A percentile compares a stretch with the other conserved stretches of the same genome.
phyloP scores from a whole-genome alignment of 768 basidiomycete species.

The Rhodotorula taiwanensis region DNA sequence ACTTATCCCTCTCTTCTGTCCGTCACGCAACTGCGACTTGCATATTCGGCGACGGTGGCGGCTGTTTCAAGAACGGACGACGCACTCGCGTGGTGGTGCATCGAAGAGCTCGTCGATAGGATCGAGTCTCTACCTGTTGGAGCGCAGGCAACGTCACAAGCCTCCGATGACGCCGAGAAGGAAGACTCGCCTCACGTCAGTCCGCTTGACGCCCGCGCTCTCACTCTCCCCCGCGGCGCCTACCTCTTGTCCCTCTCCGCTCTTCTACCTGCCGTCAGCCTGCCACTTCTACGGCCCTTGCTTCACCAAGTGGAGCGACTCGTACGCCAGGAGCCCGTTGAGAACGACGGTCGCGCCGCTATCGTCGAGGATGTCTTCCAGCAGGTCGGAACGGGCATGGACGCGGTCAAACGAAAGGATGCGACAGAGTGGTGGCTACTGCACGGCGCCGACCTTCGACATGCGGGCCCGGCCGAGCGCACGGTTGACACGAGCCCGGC shows the following conservation, averaged over 20 bases:
- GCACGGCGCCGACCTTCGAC: conserved; percentile 4
- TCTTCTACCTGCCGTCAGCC: conserved; percentile 29
- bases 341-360: conserved; percentile 22
- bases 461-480: neutral
- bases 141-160: neutral
- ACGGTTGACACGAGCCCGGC: no score
- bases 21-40: conserved; percentile 61
- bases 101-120: conserved; percentile 54
- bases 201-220: conserved; percentile 17
- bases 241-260: conserved; percentile 35
- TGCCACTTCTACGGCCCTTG: conserved; percentile 17
- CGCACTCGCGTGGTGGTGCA: conserved; percentile 63
- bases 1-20: conserved; percentile 54
- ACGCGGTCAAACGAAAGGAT: conserved; percentile 31
- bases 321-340: conserved; percentile 13
- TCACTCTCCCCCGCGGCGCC: conserved; percentile 21
- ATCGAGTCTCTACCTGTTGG: conserved; percentile 43
- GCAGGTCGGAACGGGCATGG: conserved; percentile 32
- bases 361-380: conserved; percentile 28
- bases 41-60: conserved; percentile 64
- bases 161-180: neutral
- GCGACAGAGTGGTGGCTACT: conserved; percentile 36
- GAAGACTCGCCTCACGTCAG: neutral
- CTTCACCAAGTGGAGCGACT: conserved; percentile 10
- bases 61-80: conserved; percentile 51